Evolutionary conservation across 2,329 filamentous ascomycete species (phyloP).

Genomic region (Coniochaeta ligniaria): DNA sequence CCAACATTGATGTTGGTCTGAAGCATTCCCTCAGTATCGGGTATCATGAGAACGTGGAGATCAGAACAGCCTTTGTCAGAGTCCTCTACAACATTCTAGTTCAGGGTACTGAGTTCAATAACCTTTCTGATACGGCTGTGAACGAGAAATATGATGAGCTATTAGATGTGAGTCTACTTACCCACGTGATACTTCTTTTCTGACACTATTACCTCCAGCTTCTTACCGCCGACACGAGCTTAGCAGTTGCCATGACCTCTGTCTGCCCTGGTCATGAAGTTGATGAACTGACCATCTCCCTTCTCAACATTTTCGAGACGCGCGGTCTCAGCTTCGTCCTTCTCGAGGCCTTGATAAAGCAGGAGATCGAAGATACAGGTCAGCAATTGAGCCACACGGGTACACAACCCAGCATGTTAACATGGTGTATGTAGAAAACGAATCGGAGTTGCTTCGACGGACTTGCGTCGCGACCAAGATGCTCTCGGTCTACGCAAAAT

Average conservation of each 20-base stretch:
- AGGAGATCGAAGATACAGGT: conserved; percentile 62
- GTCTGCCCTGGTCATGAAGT: conserved; percentile 62
- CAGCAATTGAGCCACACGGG: background rate
- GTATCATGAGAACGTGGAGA: conserved; percentile 63
- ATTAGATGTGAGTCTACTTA: conserved; percentile 37
- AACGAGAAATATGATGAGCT: conserved; percentile 63
- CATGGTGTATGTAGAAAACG: conserved; percentile 44
- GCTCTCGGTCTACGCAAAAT: conserved; percentile 64
- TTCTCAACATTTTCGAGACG: conserved; percentile 64
- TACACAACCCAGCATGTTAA: background rate
- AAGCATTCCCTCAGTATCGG: conserved; percentile 65
- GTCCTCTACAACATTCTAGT: conserved; percentile 64
- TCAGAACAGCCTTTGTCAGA: conserved; percentile 62
- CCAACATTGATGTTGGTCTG: conserved; percentile 64
- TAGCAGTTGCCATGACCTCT: conserved; percentile 57
- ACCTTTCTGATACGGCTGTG: conserved; percentile 58
- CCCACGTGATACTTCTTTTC: background rate
- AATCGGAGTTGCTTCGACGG: conserved; percentile 59
- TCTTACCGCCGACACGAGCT: conserved; percentile 53
- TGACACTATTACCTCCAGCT: conserved; percentile 28
- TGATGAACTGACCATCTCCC: conserved; percentile 60
- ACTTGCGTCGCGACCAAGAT: conserved; percentile 68
- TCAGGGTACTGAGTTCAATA: conserved; percentile 66
- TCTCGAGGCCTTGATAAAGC: conserved; percentile 59
- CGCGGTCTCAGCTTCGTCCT: conserved; percentile 56